Evolutionary conservation across 2,329 filamentous ascomycete species (phyloP).

Genomic region (Fusarium sterilihyphosum): DNA sequence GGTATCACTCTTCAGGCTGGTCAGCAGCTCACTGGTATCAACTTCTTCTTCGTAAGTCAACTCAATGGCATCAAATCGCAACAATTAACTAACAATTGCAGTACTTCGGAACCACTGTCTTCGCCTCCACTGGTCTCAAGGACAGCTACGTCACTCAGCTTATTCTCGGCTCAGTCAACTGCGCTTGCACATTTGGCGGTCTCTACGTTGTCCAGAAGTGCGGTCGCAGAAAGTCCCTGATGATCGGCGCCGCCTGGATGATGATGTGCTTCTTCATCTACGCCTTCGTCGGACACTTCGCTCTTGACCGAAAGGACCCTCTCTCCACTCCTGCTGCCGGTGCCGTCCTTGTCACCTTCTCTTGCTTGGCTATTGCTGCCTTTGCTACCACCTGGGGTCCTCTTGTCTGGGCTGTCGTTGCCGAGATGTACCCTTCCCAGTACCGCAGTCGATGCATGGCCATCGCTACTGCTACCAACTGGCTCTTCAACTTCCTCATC

Average conservation of each 20-base stretch:
- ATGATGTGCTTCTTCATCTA: constrained; percentile 63
- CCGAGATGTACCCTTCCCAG: constrained; percentile 71
- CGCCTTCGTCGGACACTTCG: constrained; percentile 59
- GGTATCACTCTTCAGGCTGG: constrained; percentile 71
- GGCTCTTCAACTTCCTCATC: constrained; percentile 72
- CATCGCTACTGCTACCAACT: constrained; percentile 67
- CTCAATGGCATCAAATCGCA: background rate
- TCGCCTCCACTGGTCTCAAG: constrained; percentile 69
- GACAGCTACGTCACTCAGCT: constrained; percentile 76
- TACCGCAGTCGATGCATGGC: constrained; percentile 65
- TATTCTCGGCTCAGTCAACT: constrained; percentile 74
- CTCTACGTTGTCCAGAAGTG: constrained; percentile 73
- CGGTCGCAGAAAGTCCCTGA: constrained; percentile 71
- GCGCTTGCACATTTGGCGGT: constrained; percentile 71
- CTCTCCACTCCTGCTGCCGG: constrained; percentile 60
- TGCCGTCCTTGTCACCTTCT: constrained; percentile 72
- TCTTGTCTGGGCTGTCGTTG: constrained; percentile 72
- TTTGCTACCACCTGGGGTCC: constrained; percentile 78
- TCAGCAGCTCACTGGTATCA: constrained; percentile 71
- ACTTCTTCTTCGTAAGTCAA: constrained; percentile 64
- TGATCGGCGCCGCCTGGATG: constrained; percentile 71
- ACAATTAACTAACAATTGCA: background rate
- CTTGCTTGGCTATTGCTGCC: constrained; percentile 73
- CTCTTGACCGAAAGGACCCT: constrained; percentile 56
- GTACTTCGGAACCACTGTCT: constrained; percentile 73